Evolutionary conservation across 2,329 filamentous ascomycete genomes (phyloP).

Genomic region (Hymenoscyphus fraxineus): DNA sequence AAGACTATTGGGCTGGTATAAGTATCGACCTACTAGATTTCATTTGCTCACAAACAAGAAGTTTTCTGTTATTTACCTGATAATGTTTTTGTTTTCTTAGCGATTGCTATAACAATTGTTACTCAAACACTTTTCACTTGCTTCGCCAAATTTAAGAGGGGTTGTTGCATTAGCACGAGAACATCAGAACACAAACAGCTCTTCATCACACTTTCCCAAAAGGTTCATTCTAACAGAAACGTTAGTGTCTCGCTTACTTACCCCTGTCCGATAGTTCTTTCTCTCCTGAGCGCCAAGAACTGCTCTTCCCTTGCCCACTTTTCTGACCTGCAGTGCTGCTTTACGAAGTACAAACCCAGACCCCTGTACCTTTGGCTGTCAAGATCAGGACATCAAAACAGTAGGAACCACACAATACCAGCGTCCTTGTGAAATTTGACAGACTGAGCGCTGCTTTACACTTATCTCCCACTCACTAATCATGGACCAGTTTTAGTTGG

Average conservation of each 20-base stretch:
- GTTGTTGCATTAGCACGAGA: too few species aligned
- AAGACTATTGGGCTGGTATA: too few species aligned
- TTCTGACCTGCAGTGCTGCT: background rate
- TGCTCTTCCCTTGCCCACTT: background rate
- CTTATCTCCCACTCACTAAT: background rate
- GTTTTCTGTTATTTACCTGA: too few species aligned
- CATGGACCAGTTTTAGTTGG: background rate
- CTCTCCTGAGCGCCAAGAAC: background rate
- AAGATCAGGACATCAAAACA: background rate
- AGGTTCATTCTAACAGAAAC: too few species aligned
- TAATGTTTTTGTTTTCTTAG: too few species aligned
- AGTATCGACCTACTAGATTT: too few species aligned
- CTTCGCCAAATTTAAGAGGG: too few species aligned
- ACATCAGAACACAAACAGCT: too few species aligned
- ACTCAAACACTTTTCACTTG: too few species aligned
- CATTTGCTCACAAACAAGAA: too few species aligned
- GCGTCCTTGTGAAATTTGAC: background rate
- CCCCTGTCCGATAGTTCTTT: background rate
- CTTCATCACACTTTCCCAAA: too few species aligned
- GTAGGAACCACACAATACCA: background rate
- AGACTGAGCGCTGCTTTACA: background rate
- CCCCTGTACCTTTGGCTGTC: background rate
- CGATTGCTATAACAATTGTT: too few species aligned
- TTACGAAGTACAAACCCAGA: background rate
- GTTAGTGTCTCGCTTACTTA: background rate